A percentile compares a stretch with the other conserved stretches of the same genome.
Evolutionary conservation across 371 early-diverging fungal genomes (phyloP).

Genomic region (Apophysomyces variabilis): DNA sequence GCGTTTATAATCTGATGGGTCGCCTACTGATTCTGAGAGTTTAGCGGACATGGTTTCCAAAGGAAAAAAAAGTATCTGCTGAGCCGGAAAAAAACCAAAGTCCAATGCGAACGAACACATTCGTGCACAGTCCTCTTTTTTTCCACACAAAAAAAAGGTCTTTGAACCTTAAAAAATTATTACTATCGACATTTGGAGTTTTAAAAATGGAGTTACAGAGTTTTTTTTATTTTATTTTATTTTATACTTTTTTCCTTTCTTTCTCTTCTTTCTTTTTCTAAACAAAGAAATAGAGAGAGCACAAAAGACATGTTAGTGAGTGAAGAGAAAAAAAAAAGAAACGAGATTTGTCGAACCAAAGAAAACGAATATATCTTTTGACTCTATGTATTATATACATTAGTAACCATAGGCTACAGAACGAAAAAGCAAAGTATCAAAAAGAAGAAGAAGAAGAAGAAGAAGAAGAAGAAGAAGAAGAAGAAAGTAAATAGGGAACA

Average conservation of each 20-base stretch:
- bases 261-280: too few species aligned
- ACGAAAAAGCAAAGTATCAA: too few species aligned
- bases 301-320: conserved; percentile 5
- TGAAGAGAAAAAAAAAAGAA: not conserved
- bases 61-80: not conserved
- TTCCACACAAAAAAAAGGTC: not conserved
- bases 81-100: not conserved
- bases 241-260: not conserved
- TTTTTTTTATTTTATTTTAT: too few species aligned
- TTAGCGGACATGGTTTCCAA: not conserved
- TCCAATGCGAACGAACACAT: not conserved
- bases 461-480: too few species aligned
- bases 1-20: too few species aligned
- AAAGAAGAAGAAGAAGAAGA: too few species aligned
- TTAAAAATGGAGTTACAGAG: too few species aligned
- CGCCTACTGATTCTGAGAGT: not conserved
- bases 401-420: too few species aligned
- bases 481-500: not conserved
- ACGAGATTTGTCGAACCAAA: not conserved
- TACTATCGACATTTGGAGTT: not conserved
- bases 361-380: not conserved
- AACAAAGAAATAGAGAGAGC: not conserved
- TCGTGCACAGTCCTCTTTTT: conserved; percentile 7
- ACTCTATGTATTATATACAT: too few species aligned
- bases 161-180: conserved; percentile 7